Evolutionary conservation across 1,284 basidiomycete genomes (phyloP).

Genomic region (Coriolopsis trogii): DNA sequence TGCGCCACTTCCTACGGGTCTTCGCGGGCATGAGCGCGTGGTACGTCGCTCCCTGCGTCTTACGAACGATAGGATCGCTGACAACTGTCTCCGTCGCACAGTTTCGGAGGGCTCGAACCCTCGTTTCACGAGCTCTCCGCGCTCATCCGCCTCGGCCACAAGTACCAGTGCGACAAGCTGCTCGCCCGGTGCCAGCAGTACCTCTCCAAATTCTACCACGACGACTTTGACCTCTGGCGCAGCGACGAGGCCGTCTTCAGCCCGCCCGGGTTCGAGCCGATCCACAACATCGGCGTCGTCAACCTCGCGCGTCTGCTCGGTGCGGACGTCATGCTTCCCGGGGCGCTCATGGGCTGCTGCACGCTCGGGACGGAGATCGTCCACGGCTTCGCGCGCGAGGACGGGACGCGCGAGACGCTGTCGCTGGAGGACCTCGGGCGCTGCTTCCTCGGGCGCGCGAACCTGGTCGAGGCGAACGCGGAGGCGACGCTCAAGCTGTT

Average conservation of each 20-base stretch:
- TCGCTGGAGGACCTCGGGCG: slow-evolving; percentile 9
- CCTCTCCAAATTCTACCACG: slow-evolving; percentile 11
- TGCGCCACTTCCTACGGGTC: too few relatives aligned
- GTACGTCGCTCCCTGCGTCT: too few relatives aligned
- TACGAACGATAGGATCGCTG: too few relatives aligned
- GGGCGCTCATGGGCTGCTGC: slow-evolving; percentile 13
- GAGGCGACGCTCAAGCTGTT: slow-evolving; percentile 10
- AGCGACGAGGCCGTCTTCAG: background rate
- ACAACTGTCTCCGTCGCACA: too few relatives aligned
- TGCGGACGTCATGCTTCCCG: slow-evolving; percentile 7
- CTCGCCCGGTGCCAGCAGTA: slow-evolving; percentile 5
- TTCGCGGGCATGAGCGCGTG: too few relatives aligned
- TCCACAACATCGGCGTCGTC: slow-evolving; percentile 16
- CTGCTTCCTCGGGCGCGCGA: slow-evolving; percentile 7
- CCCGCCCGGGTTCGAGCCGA: slow-evolving; percentile 5
- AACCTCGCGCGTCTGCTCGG: slow-evolving; percentile 15
- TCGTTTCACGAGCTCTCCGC: slow-evolving; percentile 13
- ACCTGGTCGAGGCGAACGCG: slow-evolving; percentile 12
- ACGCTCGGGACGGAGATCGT: slow-evolving; percentile 12
- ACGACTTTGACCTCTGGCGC: slow-evolving; percentile 1
- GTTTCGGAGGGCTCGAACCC: slow-evolving; percentile 1
- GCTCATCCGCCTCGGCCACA: slow-evolving; percentile 12
- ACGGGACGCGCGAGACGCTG: slow-evolving; percentile 13
- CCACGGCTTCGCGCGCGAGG: slow-evolving; percentile 12
- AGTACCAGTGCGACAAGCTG: slow-evolving; percentile 13